Evolutionary conservation across 371 early-diverging fungal genomes (phyloP), one percentile per base, ranked within the genome.

Genomic region (Saksenaea oblongispora): DNA sequence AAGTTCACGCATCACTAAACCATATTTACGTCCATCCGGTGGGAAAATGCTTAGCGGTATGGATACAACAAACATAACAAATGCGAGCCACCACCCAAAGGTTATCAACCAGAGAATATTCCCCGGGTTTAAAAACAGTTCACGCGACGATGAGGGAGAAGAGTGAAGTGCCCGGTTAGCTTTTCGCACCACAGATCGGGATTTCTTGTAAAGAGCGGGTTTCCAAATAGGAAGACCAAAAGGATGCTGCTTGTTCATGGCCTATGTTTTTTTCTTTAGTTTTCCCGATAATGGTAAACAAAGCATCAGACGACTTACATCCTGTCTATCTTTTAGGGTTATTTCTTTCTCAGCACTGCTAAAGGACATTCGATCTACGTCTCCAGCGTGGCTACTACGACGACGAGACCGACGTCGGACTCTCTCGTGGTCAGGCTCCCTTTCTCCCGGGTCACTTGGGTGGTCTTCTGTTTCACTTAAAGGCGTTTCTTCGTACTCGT

Each of bases 141-240:
- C 84, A 7, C 70, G 76, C 1, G 78, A 73, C 0, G 87, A 78
- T 41, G 88, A 80, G 2, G 93, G 93, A 22, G 80, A 82, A 0
- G 89, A 85, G 64, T 95, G 97, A 54, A 98, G 77, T 3, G 93
- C 95, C 15, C 83, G 73, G 62, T 93, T 88, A 44, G 93, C 93
- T 5, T 84, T 84, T 1, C 87, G 85, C 26, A 89, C 88, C 57
- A 96, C 91, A 8, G 91, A 89, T 26, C 98, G 90, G n/a, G 87
- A 83, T 70, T 98, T 98, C 59, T 94, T 93, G 82, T 97, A 98
- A 27, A 98, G 83, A 4, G 97, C 96, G 10, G 96, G 95, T 71
- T 98, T 98, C 98, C 98, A 98, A n/a, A 97, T 82, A 13, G 92
- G 92, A 57, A 97, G 72, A 58, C 98, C 98, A 69, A 98, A 98